A percentile compares a stretch with the other conserved stretches of the same genome.
These are phyloP conservation scores for Fusarium duplospermum DNA, from an alignment of 2,329 filamentous ascomycete species.

Conservation along the genomic window DNA sequence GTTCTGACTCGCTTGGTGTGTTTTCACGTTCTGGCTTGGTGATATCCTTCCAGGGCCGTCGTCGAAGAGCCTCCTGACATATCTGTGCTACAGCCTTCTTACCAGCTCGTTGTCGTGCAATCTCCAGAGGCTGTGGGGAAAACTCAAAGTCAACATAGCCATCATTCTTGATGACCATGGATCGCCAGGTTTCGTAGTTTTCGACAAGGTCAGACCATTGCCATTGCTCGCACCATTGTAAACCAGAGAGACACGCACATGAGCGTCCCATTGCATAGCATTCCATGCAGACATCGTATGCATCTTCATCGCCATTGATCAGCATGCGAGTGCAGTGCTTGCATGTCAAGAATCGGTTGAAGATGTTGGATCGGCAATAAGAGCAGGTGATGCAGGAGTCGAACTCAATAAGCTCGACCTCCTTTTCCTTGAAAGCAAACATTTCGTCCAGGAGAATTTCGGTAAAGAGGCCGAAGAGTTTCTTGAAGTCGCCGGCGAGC, in stretches of 20 bases:
- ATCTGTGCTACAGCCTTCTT: slow-evolving; percentile 90
- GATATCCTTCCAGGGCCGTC: slow-evolving; percentile 85
- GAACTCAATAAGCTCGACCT: slow-evolving; percentile 81
- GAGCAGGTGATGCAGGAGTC: slow-evolving; percentile 95
- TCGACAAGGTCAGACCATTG: slow-evolving; percentile 81
- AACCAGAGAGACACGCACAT: slow-evolving; percentile 85
- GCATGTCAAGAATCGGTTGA: slow-evolving; percentile 96
- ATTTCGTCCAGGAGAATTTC: slow-evolving; percentile 86
- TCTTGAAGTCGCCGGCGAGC: slow-evolving; percentile 84
- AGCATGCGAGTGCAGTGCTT: slow-evolving; percentile 80
- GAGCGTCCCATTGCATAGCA: slow-evolving; percentile 98
- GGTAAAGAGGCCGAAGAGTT: slow-evolving; percentile 82
- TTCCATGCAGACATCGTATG: slow-evolving; percentile 97
- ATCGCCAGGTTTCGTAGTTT: slow-evolving; percentile 86
- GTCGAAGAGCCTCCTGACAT: slow-evolving; percentile 88
- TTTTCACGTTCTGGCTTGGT: slow-evolving; percentile 67
- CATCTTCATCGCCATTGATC: slow-evolving; percentile 77
- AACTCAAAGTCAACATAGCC: slow-evolving; percentile 72
- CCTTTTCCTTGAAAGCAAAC: slow-evolving; percentile 78
- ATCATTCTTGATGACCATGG: slow-evolving; percentile 79
- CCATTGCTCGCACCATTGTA: slow-evolving; percentile 95
- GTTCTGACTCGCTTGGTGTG: slow-evolving; percentile 62
- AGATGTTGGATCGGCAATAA: slow-evolving; percentile 95
- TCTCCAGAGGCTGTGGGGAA: slow-evolving; percentile 77
- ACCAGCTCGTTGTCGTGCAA: slow-evolving; percentile 73